These are phyloP conservation scores for Cubamyces sp. DNA, from an alignment of 768 basidiomycete species.

Conservation along the genomic window DNA sequence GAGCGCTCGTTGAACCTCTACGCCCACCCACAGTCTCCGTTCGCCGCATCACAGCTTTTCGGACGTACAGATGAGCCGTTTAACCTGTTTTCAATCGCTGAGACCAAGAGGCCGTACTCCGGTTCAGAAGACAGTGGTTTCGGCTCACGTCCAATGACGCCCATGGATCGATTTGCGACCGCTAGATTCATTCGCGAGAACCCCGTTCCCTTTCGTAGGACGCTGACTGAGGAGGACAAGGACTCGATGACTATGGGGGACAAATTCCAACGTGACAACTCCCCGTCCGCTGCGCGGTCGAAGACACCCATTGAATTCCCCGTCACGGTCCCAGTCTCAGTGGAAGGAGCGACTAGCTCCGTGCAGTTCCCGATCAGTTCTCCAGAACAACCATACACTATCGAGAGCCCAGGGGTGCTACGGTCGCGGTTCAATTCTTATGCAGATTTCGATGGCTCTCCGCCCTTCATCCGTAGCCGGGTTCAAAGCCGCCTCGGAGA, in stretches of 20 bases:
- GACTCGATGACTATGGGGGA: constrained; percentile 49
- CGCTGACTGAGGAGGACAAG: constrained; percentile 78
- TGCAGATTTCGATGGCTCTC: constrained; percentile 70
- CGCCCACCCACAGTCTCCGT: constrained; percentile 82
- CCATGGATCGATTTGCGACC: constrained; percentile 52
- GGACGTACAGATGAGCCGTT: constrained; percentile 78
- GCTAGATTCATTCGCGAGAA: constrained; percentile 41
- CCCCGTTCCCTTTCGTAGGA: constrained; percentile 75
- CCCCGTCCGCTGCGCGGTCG: constrained; percentile 46
- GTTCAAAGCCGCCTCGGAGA: constrained; percentile 76
- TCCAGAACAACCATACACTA: constrained; percentile 58
- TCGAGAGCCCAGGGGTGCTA: constrained; percentile 59
- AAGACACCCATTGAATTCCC: constrained; percentile 66
- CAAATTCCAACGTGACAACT: constrained; percentile 48
- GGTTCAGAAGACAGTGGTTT: constrained; percentile 59
- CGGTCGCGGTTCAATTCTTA: constrained; percentile 73
- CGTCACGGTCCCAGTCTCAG: constrained; percentile 51
- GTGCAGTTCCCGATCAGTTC: constrained; percentile 84
- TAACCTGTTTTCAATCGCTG: constrained; percentile 82
- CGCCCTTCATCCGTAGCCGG: constrained; percentile 84
- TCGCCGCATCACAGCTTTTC: constrained; percentile 85
- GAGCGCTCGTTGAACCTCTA: constrained; percentile 44
- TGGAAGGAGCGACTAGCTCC: constrained; percentile 62
- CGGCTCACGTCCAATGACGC: constrained; percentile 56
- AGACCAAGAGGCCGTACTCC: constrained; percentile 60